A percentile compares a stretch with the other conserved stretches of the same genome.
These are phyloP conservation scores for Colletotrichum horii DNA, from an alignment of 2,329 filamentous ascomycete species.

Conservation along the genomic window DNA sequence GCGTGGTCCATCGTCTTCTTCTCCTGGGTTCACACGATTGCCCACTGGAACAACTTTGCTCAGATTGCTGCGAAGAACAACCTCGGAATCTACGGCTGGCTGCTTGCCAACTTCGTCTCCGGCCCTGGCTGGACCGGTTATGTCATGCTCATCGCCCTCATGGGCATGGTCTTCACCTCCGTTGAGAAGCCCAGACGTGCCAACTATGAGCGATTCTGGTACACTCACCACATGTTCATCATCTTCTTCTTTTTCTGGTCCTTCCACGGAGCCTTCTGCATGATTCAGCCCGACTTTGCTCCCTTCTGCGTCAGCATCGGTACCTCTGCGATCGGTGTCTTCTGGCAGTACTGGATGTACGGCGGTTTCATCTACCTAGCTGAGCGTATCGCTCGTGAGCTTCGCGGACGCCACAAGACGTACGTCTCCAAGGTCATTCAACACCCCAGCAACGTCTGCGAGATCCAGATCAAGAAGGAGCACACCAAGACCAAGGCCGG, in stretches of 20 bases:
- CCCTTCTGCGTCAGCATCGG: slow-evolving; percentile 77
- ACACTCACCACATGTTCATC: slow-evolving; percentile 87
- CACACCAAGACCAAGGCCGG: slow-evolving; percentile 81
- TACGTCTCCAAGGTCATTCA: slow-evolving; percentile 90
- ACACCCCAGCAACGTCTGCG: slow-evolving; percentile 86
- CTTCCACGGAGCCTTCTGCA: slow-evolving; percentile 88
- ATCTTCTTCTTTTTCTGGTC: slow-evolving; percentile 91
- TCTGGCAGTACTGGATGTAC: slow-evolving; percentile 92
- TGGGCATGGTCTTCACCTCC: slow-evolving; percentile 79
- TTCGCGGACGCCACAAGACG: slow-evolving; percentile 82
- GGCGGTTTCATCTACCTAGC: slow-evolving; percentile 80
- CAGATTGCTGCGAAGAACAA: slow-evolving; percentile 77
- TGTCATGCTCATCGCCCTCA: slow-evolving; percentile 79
- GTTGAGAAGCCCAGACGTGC: slow-evolving; percentile 78
- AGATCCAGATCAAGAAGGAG: slow-evolving; percentile 93
- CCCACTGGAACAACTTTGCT: slow-evolving; percentile 87
- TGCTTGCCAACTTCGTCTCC: slow-evolving; percentile 78
- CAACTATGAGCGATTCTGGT: slow-evolving; percentile 92
- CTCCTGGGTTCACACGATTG: slow-evolving; percentile 84
- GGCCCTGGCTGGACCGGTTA: slow-evolving; percentile 88
- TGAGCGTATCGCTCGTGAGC: slow-evolving; percentile 79
- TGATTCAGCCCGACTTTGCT: slow-evolving; percentile 84
- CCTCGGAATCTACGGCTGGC: slow-evolving; percentile 78
- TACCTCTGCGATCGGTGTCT: slow-evolving; percentile 72
- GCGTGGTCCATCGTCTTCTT: slow-evolving; percentile 91